phyloP scores from a whole-genome alignment of 225 moss, liverwort and hornwort species.

The Neckera pumila region DNA sequence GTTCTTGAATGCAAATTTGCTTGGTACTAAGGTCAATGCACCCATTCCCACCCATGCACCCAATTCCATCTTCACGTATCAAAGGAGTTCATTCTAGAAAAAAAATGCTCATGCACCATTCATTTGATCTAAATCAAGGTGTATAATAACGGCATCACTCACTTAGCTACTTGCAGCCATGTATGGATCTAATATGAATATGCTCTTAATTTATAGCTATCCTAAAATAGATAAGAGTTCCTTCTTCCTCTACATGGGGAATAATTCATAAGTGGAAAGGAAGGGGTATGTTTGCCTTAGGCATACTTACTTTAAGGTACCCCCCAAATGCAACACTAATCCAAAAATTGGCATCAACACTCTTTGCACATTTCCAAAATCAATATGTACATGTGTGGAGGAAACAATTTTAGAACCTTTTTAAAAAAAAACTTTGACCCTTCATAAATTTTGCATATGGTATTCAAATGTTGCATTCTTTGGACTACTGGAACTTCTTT shows the following conservation, averaged over 20 bases:
- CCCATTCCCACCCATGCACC: accelerated
- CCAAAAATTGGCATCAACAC: accelerated
- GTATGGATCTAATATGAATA: neutral
- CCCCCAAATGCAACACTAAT: accelerated
- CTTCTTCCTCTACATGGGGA: accelerated
- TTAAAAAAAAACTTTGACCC: no score
- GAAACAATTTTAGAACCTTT: neutral
- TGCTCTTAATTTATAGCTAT: accelerated
- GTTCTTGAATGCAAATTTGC: neutral
- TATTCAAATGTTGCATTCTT: neutral
- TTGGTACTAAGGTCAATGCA: neutral
- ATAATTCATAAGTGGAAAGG: neutral
- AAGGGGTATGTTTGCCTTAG: neutral
- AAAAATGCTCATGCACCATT: neutral
- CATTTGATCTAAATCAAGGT: neutral
- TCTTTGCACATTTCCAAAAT: neutral
- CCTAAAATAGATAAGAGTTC: neutral
- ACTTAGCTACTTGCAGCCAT: neutral
- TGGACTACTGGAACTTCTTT: accelerated
- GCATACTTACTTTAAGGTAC: no score
- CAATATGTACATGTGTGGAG: neutral
- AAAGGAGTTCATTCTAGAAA: neutral
- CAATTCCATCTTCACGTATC: neutral
- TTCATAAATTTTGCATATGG: neutral
- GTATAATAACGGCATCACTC: accelerated